Evolutionary conservation across 495 filamentous ascomycete species (phyloP).

Genomic region (Emericellopsis terricola): DNA sequence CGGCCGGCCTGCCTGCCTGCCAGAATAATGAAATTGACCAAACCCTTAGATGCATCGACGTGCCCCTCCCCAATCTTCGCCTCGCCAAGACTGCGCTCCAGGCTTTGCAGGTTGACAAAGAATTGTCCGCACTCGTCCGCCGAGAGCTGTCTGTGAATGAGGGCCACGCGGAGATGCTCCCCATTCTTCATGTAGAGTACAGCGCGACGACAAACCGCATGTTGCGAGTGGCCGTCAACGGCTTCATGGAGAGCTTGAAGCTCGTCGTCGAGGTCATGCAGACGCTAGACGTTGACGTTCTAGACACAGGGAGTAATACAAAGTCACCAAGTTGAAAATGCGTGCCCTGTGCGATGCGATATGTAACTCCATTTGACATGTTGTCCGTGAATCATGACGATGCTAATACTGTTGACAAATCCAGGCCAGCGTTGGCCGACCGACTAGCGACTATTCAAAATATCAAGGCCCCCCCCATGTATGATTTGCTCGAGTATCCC

Average conservation of each 20-base stretch:
- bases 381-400: too few species aligned
- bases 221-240: slow-evolving; percentile 92
- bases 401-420: too few species aligned
- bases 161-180: slow-evolving; percentile 38
- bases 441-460: too few species aligned
- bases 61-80: slow-evolving; percentile 69
- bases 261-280: slow-evolving; percentile 74
- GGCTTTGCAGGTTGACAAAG: slow-evolving; percentile 68
- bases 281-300: slow-evolving; percentile 74
- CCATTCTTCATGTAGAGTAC: slow-evolving; percentile 66
- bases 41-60: slow-evolving; percentile 44
- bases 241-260: slow-evolving; percentile 84
- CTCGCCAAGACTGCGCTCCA: slow-evolving; percentile 62
- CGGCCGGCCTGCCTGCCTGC: too few species aligned
- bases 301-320: slow-evolving; percentile 14
- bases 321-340: too few species aligned
- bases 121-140: slow-evolving; percentile 67
- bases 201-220: slow-evolving; percentile 85
- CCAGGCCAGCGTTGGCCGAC: too few species aligned
- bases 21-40: too few species aligned
- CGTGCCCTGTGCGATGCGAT: too few species aligned
- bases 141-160: slow-evolving; percentile 45
- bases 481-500: too few species aligned
- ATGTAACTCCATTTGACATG: too few species aligned
- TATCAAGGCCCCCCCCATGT: too few species aligned